Base-by-base conservation (phyloP, 2,329 filamentous ascomycete species). In the Monilinia laxa region DNA sequence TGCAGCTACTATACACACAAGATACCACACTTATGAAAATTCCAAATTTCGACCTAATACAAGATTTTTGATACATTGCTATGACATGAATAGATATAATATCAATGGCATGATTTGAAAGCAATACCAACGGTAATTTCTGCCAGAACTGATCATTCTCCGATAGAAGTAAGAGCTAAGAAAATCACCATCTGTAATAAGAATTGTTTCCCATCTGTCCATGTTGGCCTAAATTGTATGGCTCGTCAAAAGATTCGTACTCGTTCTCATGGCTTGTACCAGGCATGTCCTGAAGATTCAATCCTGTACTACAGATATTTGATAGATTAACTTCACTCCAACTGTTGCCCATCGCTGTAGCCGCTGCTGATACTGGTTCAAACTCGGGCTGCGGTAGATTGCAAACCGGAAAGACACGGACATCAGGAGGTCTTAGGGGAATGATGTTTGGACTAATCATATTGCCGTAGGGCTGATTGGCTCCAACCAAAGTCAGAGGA, bases 121-220 rank as follows among this genome's bases (percentile, higher is more conserved):
- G 25, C 3, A 31, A 53, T 20, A 20, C n/a, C 25, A 35, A 60
- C 3, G 28, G n/a, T 7, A 51, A 45, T 23, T 14, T 12, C 28
- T 49, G 42, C 20, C 20, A 38, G 57, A 49, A 4, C 18, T 38
- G 7, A 38, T 9, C 28, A 20, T 7, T 23, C 28, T 60, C 25
- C 20, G 35, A 23, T 35, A 51, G 4, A 12, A 20, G 12, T 49
- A 18, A 23, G 7, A 38, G 7, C 35, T 51, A 11, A 7, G 28
- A 51, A 38, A 12, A 51, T 60, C 42, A 51, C 45, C 57, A 60
- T 51, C 20, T 51, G 57, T 51, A 35, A 51, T 23, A 49, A 20
- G 20, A 28, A 20, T 6, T 35, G 12, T 49, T n/a, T 35, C 6
- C 57, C 4, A 20, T 20, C 28, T 60, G 42, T 18, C 14, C 45